Evolutionary conservation across 495 filamentous ascomycete species (phyloP).

Genomic region (Podospora australis): DNA sequence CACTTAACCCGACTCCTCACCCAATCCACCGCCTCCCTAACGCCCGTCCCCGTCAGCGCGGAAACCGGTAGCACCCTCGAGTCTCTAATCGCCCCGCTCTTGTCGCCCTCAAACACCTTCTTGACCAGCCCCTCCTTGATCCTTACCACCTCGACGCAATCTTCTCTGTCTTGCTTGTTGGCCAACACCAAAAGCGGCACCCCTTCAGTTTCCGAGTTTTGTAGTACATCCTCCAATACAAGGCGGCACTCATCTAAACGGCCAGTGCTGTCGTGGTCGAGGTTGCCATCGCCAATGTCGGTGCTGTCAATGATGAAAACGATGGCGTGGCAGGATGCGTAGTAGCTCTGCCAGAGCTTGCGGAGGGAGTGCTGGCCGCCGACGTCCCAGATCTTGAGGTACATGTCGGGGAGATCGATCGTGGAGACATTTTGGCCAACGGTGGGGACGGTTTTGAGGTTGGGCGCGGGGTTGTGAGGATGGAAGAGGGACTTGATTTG

Average conservation of each 20-base stretch:
- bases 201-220: slow-evolving; percentile 75
- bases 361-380: slow-evolving; percentile 87
- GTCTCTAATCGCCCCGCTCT: slow-evolving; percentile 76
- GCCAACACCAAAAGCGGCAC: slow-evolving; percentile 89
- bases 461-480: slow-evolving; percentile 53
- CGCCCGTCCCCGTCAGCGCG: slow-evolving; percentile 84
- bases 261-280: slow-evolving; percentile 52
- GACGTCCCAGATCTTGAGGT: slow-evolving; percentile 98
- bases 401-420: slow-evolving; percentile 81
- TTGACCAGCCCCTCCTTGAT: slow-evolving; percentile 95
- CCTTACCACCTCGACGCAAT: slow-evolving; percentile 92
- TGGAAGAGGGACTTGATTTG: slow-evolving; percentile 86
- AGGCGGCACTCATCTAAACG: slow-evolving; percentile 81
- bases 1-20: slow-evolving; percentile 83
- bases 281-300: slow-evolving; percentile 75
- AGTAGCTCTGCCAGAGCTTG: slow-evolving; percentile 93
- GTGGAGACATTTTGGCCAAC: slow-evolving; percentile 96
- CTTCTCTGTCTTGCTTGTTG: slow-evolving; percentile 96
- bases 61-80: slow-evolving; percentile 86
- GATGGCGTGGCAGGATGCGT: slow-evolving; percentile 87
- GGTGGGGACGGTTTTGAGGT: slow-evolving; percentile 79
- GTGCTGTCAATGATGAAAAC: slow-evolving; percentile 94
- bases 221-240: slow-evolving; percentile 81
- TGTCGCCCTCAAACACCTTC: slow-evolving; percentile 90
- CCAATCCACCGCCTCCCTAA: slow-evolving; percentile 95